phyloP scores from a whole-genome alignment of 2,329 filamentous ascomycete species.

The Aspergillus sp. region DNA sequence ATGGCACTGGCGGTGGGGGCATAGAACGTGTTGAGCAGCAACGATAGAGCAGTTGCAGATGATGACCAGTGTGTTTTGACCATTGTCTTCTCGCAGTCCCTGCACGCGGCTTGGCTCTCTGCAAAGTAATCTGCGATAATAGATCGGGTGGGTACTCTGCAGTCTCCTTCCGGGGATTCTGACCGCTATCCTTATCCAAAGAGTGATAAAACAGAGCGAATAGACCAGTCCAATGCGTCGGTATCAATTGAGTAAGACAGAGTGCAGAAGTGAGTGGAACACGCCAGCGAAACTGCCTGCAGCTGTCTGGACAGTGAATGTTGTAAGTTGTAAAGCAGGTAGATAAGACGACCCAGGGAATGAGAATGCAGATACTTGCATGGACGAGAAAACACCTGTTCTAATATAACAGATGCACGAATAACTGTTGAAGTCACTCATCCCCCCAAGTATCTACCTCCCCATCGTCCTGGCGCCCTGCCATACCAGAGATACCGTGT shows the following conservation, averaged over 20 bases:
- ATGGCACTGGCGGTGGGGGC: slow-evolving; percentile 44
- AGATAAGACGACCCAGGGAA: not conserved
- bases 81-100: not conserved
- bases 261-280: not conserved
- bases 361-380: not conserved
- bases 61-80: not conserved
- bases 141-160: not conserved
- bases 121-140: not conserved
- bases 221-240: not conserved
- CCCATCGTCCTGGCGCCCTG: slow-evolving; percentile 8
- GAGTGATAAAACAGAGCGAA: not conserved
- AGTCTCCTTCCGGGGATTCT: not conserved
- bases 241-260: not conserved
- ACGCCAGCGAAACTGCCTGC: not conserved
- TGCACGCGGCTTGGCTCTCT: not conserved
- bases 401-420: not conserved
- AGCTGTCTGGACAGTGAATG: not conserved
- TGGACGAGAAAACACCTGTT: not conserved
- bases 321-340: not conserved
- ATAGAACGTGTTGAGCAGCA: slow-evolving; percentile 33
- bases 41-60: slow-evolving; percentile 4
- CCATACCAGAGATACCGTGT: slow-evolving; percentile 11
- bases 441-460: not conserved
- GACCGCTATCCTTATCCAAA: not conserved
- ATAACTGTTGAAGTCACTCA: not conserved